Evolutionary conservation across 2,329 filamentous ascomycete genomes (phyloP).

Genomic region (Diaporthe citri): DNA sequence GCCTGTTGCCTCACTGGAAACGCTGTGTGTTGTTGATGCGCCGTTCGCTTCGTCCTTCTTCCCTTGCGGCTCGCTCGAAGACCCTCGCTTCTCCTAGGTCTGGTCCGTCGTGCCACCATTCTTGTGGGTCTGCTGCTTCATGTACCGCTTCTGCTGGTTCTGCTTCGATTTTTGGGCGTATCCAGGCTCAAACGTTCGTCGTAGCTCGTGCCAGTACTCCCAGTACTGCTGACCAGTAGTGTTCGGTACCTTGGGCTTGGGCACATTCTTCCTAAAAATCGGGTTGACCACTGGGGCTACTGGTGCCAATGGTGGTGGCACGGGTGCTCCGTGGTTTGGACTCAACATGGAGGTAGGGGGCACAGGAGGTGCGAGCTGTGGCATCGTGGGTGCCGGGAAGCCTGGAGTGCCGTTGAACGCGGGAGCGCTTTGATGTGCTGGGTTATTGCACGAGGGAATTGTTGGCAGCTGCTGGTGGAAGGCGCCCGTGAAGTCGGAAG

Average conservation of each 20-base stretch:
- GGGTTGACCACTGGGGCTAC: constrained; percentile 11
- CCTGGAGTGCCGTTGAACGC: neutral
- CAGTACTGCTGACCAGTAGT: constrained; percentile 40
- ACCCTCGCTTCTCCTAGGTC: constrained; percentile 25
- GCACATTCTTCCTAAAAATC: constrained; percentile 36
- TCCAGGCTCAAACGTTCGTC: constrained; percentile 39
- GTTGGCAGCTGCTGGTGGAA: constrained; percentile 34
- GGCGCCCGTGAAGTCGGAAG: neutral
- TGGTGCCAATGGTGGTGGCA: neutral
- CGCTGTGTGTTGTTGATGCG: neutral
- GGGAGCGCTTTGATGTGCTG: constrained; percentile 22
- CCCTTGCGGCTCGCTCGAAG: neutral
- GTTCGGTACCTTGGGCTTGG: constrained; percentile 40
- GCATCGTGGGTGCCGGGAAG: neutral
- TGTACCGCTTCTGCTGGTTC: constrained; percentile 40
- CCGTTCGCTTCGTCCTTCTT: neutral
- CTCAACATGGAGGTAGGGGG: constrained; percentile 6
- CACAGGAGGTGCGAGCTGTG: constrained; percentile 19
- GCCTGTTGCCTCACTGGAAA: neutral
- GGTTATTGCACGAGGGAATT: constrained; percentile 34
- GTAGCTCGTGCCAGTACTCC: constrained; percentile 40
- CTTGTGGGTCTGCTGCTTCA: constrained; percentile 36
- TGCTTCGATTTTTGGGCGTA: constrained; percentile 40
- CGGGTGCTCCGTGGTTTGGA: neutral
- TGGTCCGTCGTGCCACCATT: neutral